phyloP scores from a whole-genome alignment of 2,329 filamentous ascomycete genomes.

The Fusarium denticulatum region DNA sequence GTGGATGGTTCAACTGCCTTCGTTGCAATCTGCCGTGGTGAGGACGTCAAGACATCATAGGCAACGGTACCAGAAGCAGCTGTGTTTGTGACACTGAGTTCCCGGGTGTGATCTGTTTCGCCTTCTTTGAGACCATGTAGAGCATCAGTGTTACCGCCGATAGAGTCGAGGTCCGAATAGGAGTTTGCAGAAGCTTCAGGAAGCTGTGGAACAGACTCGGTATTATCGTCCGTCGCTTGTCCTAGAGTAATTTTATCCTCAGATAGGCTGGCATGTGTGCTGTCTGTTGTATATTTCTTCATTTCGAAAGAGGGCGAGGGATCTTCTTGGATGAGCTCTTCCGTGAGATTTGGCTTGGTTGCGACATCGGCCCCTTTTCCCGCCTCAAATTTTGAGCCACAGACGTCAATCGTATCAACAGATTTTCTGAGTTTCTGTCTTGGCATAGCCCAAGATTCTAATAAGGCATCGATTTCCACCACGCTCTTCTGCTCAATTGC shows the following conservation, averaged over 20 bases:
- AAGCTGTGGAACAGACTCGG: not conserved
- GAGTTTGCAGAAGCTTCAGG: not conserved
- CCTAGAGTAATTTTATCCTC: not conserved
- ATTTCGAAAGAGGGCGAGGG: conserved; percentile 17
- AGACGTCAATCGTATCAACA: not conserved
- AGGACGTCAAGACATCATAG: not conserved
- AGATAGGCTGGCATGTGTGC: not conserved
- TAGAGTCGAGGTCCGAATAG: not conserved
- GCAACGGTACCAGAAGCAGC: not conserved
- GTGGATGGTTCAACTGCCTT: not conserved
- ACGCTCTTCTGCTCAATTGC: conserved; percentile 14
- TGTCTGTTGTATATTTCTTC: conserved; percentile 21
- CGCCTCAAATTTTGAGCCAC: not conserved
- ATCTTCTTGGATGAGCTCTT: conserved; percentile 9
- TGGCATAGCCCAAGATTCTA: not conserved
- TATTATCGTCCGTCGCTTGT: not conserved
- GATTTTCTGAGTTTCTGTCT: not conserved
- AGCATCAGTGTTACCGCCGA: not conserved
- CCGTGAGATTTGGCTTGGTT: not conserved
- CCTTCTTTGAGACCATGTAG: not conserved
- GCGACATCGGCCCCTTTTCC: not conserved
- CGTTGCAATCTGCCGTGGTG: not conserved
- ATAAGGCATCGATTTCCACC: not conserved
- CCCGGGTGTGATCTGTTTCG: not conserved
- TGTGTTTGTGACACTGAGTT: not conserved